These are phyloP conservation scores for Colletotrichum tanaceti DNA, from an alignment of 2,329 filamentous ascomycete genomes.

Conservation along the genomic window DNA sequence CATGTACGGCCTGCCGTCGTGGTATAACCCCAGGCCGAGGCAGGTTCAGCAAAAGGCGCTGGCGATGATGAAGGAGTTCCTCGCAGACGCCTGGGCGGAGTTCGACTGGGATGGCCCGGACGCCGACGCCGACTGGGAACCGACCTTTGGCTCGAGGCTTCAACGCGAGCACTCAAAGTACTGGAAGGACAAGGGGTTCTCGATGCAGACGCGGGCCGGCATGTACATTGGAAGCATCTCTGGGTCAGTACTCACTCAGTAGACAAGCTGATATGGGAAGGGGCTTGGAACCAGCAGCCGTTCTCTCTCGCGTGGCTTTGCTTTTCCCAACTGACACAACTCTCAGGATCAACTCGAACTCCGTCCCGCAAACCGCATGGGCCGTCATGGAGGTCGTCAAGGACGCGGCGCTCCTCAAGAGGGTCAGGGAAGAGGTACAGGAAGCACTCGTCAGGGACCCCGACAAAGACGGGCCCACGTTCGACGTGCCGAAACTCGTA, in stretches of 20 bases:
- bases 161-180: conserved; percentile 42
- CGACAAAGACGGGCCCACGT: conserved; percentile 13
- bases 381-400: conserved; percentile 45
- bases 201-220: conserved; percentile 33
- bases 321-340: neutral
- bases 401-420: conserved; percentile 42
- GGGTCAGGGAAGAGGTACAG: conserved; percentile 42
- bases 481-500: conserved; percentile 42
- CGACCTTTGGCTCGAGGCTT: conserved; percentile 44
- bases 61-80: conserved; percentile 27
- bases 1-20: conserved; percentile 42
- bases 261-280: neutral
- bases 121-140: conserved; percentile 46
- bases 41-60: conserved; percentile 35
- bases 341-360: conserved; percentile 44
- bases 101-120: conserved; percentile 41
- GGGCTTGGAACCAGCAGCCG: too few species aligned
- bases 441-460: conserved; percentile 29
- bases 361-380: conserved; percentile 46
- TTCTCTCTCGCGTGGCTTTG: too few species aligned
- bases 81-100: conserved; percentile 26
- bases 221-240: conserved; percentile 15
- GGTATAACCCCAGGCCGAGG: conserved; percentile 41
- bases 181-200: conserved; percentile 41
- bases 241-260: too few species aligned